phyloP scores from a whole-genome alignment of 2,329 filamentous ascomycete species.

The Colletotrichum sp. region DNA sequence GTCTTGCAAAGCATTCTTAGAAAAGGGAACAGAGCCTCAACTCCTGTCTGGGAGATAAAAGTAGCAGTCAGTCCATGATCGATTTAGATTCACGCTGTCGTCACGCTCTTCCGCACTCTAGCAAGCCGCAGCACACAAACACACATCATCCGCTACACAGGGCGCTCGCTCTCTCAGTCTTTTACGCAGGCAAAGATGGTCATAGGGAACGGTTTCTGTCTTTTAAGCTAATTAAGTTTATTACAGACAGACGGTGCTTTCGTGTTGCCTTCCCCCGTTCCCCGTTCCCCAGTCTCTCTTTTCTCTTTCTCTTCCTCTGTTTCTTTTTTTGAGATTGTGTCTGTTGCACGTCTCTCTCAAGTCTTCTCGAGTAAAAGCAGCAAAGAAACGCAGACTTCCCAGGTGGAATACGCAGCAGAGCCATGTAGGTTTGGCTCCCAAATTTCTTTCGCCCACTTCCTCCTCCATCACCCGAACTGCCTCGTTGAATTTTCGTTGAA shows the following conservation, averaged over 20 bases:
- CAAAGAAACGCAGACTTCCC: background rate
- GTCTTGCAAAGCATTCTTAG: background rate
- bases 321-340: background rate
- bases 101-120: background rate
- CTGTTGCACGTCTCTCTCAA: background rate
- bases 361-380: background rate
- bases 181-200: background rate
- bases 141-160: background rate
- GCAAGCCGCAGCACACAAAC: background rate
- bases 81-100: background rate
- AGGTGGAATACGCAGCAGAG: background rate
- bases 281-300: background rate
- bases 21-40: no score
- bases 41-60: background rate
- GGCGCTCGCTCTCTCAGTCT: background rate
- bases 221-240: slow-evolving; percentile 5
- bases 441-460: background rate
- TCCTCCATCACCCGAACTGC: background rate
- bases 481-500: background rate
- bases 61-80: background rate
- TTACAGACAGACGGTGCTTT: background rate
- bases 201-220: background rate
- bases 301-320: background rate
- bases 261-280: background rate
- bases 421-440: background rate